Evolutionary conservation across 768 basidiomycete species (phyloP), one percentile per base, ranked within the genome.

Genomic region (Boletus sp.): DNA sequence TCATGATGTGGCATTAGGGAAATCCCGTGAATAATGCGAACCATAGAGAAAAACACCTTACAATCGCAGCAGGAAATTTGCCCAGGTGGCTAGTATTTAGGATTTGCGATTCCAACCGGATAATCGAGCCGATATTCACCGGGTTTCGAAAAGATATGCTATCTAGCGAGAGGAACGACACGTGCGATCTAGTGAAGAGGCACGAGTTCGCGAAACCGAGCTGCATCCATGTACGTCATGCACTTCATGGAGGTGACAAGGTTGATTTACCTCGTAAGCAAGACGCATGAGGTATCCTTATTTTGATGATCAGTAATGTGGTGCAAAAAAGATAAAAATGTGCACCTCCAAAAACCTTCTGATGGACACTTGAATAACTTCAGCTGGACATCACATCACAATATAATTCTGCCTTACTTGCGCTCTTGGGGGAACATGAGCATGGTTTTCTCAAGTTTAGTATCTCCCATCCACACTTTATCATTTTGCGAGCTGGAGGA

Each of bases 361-460:
- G 85, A 67, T 93, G 91, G 4, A 92, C 79, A 60, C 88, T 90
- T 52, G 14, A 4, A 49, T 15, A 12, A 51, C 18, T 42, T 58
- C 14, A 60, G 35, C 18, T 45, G 12, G 20, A 40, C 3, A 4
- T 33, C 29, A 37, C 47, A 12, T 20, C 39, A 49, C 3, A 24
- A 36, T n/a, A 55, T n/a, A 10, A 39, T 47, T 47, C 2, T 3
- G 6, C 73, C 84, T 66, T 56, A 89, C 88, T 92, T 92, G 65
- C 89, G 80, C 67, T 90, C 89, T 73, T 92, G 90, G 0, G 90
- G 90, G 67, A 91, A 90, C 88, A 92, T 91, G 30, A 91, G 72
- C 78, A 89, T 80, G 20, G 79, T 82, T 62, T 83, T 83, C 70
- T 89, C 86, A 24, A 89, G 70, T 52, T 77, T 76, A 0, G 90